Conservation (phyloP, 495 filamentous ascomycete species). For the Penicillium silybi region DNA sequence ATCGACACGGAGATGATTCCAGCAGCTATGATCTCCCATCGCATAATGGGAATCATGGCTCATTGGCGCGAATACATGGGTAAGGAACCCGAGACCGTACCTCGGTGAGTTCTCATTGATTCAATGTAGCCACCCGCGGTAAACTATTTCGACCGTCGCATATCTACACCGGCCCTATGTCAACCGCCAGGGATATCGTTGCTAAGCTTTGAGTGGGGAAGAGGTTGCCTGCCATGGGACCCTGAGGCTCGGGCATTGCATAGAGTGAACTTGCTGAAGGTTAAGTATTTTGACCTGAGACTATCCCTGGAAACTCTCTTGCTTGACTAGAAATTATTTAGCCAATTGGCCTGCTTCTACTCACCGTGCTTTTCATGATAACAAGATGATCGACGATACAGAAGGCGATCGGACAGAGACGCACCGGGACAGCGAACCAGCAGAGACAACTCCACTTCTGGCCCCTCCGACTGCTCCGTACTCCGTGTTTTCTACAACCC, state of each 20-base stretch:
- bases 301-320: neutral
- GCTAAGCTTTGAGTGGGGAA: constrained; percentile 9
- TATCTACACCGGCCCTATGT: constrained; percentile 23
- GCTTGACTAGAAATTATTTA: neutral
- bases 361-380: neutral
- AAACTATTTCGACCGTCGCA: constrained; percentile 32
- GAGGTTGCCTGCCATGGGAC: neutral
- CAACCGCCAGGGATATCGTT: neutral
- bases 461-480: neutral
- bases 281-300: neutral
- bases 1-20: constrained; percentile 36
- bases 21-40: constrained; percentile 30
- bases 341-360: neutral
- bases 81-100: constrained; percentile 5
- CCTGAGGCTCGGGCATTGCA: neutral
- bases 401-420: neutral
- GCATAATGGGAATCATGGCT: constrained; percentile 39
- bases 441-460: constrained; percentile 23
- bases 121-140: constrained; percentile 22
- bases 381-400: neutral
- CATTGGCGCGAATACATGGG: constrained; percentile 43
- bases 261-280: neutral
- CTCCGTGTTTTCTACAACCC: constrained; percentile 20
- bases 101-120: constrained; percentile 14
- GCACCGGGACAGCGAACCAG: neutral